phyloP scores from a whole-genome alignment of 2,329 filamentous ascomycete species.

The Parascedosporium putredinis region DNA sequence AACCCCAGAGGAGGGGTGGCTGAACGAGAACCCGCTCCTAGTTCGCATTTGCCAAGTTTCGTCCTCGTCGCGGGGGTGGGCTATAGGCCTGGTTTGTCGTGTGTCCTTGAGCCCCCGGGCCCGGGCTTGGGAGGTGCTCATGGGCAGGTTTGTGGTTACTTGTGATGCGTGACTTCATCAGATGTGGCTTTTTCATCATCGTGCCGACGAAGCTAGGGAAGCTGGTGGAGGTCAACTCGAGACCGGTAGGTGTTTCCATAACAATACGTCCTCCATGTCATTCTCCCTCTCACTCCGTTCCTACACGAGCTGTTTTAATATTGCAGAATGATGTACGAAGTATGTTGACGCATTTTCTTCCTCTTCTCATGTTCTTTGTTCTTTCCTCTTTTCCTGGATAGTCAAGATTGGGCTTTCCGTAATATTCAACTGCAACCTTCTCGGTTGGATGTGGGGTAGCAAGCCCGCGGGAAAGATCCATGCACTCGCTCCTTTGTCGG shows the following conservation, averaged over 20 bases:
- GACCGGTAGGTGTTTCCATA: too few species aligned
- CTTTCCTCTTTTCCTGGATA: too few species aligned
- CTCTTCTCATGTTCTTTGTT: too few species aligned
- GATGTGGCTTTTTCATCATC: not conserved
- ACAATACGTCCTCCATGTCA: not conserved
- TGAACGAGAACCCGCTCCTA: not conserved
- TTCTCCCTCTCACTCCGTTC: not conserved
- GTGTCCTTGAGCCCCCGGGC: too few species aligned
- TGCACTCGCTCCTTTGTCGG: not conserved
- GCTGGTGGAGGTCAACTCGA: too few species aligned
- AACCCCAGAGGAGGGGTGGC: not conserved
- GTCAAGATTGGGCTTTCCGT: too few species aligned
- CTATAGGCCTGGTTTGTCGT: too few species aligned
- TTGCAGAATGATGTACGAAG: not conserved
- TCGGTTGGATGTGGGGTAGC: not conserved
- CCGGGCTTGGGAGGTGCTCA: too few species aligned
- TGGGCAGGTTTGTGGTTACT: too few species aligned
- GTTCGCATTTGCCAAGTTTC: not conserved
- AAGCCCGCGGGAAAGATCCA: not conserved
- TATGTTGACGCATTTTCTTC: not conserved
- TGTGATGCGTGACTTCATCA: not conserved
- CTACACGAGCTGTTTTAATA: not conserved
- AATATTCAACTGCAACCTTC: not conserved
- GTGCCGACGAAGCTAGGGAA: too few species aligned
- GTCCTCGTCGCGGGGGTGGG: too few species aligned